A percentile compares a stretch with the other conserved stretches of the same genome.
Evolutionary conservation across 805 yeast genomes (phyloP).

Genomic region (Yarrowia sp.): DNA sequence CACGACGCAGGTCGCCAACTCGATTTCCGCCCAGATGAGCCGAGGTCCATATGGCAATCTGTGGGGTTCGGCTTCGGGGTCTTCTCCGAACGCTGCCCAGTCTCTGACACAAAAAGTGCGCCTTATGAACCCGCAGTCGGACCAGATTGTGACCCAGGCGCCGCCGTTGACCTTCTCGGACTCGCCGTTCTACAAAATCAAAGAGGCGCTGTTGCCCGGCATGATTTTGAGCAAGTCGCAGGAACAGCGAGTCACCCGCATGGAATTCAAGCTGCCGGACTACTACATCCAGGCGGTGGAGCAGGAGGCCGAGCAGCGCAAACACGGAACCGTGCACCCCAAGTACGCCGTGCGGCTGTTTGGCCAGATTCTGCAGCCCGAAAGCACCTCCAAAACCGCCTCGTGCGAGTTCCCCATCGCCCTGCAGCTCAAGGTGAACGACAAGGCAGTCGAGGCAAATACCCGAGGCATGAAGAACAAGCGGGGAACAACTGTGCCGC

Average conservation of each 20-base stretch:
- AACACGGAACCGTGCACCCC: constrained; percentile 12
- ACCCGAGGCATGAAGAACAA: constrained; percentile 78
- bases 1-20: too few relatives aligned
- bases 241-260: constrained; percentile 9
- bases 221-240: background rate
- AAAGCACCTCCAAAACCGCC: background rate
- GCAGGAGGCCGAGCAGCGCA: constrained; percentile 23
- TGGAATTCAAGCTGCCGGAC: constrained; percentile 26
- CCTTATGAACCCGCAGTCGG: background rate
- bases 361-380: constrained; percentile 50
- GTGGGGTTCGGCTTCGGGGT: too few relatives aligned
- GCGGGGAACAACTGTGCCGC: constrained; percentile 82
- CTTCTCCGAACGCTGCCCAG: background rate
- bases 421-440: constrained; percentile 70
- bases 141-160: constrained; percentile 5
- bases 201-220: constrained; percentile 16
- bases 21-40: too few relatives aligned
- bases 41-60: too few relatives aligned
- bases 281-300: constrained; percentile 6
- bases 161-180: constrained; percentile 3
- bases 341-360: constrained; percentile 42
- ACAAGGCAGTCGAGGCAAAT: constrained; percentile 57
- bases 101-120: background rate
- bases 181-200: constrained; percentile 23
- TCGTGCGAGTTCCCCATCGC: constrained; percentile 65